phyloP scores from a whole-genome alignment of 2,329 filamentous ascomycete species.

The Escovopsis sp. region DNA sequence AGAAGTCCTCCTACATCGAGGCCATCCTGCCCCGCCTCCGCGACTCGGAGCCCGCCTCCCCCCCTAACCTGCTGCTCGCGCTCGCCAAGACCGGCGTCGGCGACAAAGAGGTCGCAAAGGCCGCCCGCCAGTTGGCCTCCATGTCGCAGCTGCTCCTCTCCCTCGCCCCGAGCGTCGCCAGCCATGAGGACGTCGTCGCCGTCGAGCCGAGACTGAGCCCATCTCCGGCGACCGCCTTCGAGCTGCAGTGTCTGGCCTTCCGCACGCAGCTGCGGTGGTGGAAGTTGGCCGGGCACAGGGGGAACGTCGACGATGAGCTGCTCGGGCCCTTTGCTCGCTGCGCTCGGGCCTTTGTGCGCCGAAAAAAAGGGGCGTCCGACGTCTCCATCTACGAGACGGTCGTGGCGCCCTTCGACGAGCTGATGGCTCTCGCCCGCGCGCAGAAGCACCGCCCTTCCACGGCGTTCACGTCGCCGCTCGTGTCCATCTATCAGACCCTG shows the following conservation, averaged over 20 bases:
- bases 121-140: constrained; percentile 49
- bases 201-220: constrained; percentile 39
- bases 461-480: constrained; percentile 29
- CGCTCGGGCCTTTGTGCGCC: constrained; percentile 43
- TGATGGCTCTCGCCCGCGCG: constrained; percentile 19
- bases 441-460: constrained; percentile 20
- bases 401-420: constrained; percentile 15
- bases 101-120: constrained; percentile 36
- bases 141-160: constrained; percentile 51
- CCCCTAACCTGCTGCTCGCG: constrained; percentile 38
- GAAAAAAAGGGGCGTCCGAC: constrained; percentile 24
- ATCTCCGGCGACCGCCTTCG: constrained; percentile 41
- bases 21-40: constrained; percentile 39
- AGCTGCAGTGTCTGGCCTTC: constrained; percentile 50
- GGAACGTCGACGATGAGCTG: constrained; percentile 48
- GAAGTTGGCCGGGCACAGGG: constrained; percentile 44
- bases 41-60: constrained; percentile 39
- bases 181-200: constrained; percentile 43
- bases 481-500: constrained; percentile 37
- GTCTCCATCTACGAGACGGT: constrained; percentile 24
- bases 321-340: constrained; percentile 51
- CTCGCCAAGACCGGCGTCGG: constrained; percentile 25
- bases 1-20: constrained; percentile 45
- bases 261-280: constrained; percentile 50
- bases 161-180: constrained; percentile 52